Conservation (phyloP, 2,329 filamentous ascomycete genomes). For the Neopestalotiopsis rosae region DNA sequence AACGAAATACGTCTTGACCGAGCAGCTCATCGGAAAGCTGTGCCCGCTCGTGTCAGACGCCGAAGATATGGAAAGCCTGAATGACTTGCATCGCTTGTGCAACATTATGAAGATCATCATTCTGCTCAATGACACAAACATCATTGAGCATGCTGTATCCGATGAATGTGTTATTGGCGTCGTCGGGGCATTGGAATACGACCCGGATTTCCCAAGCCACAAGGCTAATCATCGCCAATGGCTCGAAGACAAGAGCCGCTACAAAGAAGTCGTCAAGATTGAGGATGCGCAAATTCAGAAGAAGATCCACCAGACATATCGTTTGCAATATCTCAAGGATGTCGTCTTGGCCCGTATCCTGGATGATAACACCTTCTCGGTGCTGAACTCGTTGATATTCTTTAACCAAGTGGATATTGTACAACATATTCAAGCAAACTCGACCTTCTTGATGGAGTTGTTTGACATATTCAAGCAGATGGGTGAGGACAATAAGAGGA, state of each 20-base stretch:
- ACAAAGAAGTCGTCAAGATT: constrained; percentile 95
- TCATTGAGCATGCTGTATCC: constrained; percentile 92
- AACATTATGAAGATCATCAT: constrained; percentile 98
- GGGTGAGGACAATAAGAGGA: constrained; percentile 70
- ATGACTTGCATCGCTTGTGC: constrained; percentile 88
- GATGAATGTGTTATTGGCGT: constrained; percentile 90
- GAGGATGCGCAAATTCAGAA: constrained; percentile 79
- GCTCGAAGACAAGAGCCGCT: constrained; percentile 84
- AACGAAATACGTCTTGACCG: constrained; percentile 82
- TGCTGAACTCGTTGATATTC: constrained; percentile 97
- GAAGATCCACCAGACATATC: constrained; percentile 97
- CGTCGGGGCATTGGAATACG: constrained; percentile 95
- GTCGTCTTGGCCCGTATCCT: constrained; percentile 96
- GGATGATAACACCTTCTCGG: constrained; percentile 96
- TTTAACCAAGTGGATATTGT: constrained; percentile 99
- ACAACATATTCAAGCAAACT: constrained; percentile 87
- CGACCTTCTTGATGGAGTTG: constrained; percentile 78
- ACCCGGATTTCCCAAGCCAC: constrained; percentile 96
- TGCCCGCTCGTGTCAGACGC: constrained; percentile 86
- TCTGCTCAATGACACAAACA: constrained; percentile 89
- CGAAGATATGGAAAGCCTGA: constrained; percentile 86
- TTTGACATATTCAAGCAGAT: constrained; percentile 82
- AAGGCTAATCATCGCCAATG: constrained; percentile 97
- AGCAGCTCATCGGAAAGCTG: constrained; percentile 87
- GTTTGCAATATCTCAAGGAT: constrained; percentile 95